Conservation (phyloP, 495 filamentous ascomycete species). For the Podospora fimiseda region DNA sequence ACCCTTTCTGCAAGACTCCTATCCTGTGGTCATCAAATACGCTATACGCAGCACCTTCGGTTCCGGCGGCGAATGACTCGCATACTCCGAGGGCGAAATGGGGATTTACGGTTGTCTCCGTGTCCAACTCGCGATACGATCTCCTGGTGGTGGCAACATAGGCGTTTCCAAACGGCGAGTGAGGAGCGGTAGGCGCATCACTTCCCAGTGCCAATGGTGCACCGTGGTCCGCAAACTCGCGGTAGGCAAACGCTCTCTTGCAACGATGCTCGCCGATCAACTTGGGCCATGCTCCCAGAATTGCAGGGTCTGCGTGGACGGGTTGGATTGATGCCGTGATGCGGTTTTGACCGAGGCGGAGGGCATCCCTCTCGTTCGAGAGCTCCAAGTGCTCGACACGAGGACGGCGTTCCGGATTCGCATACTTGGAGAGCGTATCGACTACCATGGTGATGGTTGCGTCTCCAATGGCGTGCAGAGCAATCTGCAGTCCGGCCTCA, state of each 20-base stretch:
- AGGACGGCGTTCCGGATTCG: slow-evolving; percentile 42
- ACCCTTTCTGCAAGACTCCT: slow-evolving; percentile 43
- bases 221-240: slow-evolving; percentile 49
- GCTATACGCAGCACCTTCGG: slow-evolving; percentile 52
- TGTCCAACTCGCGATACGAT: slow-evolving; percentile 46
- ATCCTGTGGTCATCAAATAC: slow-evolving; percentile 50
- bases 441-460: slow-evolving; percentile 49
- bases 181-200: slow-evolving; percentile 56
- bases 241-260: slow-evolving; percentile 54
- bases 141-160: slow-evolving; percentile 55
- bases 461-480: slow-evolving; percentile 63
- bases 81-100: slow-evolving; percentile 46
- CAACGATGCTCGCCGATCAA: slow-evolving; percentile 48
- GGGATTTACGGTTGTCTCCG: slow-evolving; percentile 43
- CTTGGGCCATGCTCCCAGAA: slow-evolving; percentile 52
- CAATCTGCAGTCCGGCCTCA: slow-evolving; percentile 51
- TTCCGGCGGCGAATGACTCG: slow-evolving; percentile 49
- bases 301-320: slow-evolving; percentile 57
- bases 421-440: slow-evolving; percentile 45
- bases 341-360: slow-evolving; percentile 45
- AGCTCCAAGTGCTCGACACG: slow-evolving; percentile 60
- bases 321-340: slow-evolving; percentile 62
- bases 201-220: slow-evolving; percentile 52
- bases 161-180: slow-evolving; percentile 49
- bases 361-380: slow-evolving; percentile 45